A percentile compares a stretch with the other conserved stretches of the same genome.
Conservation (phyloP, 352 stramenopile genomes). For the Pythium aphanidermatum region DNA sequence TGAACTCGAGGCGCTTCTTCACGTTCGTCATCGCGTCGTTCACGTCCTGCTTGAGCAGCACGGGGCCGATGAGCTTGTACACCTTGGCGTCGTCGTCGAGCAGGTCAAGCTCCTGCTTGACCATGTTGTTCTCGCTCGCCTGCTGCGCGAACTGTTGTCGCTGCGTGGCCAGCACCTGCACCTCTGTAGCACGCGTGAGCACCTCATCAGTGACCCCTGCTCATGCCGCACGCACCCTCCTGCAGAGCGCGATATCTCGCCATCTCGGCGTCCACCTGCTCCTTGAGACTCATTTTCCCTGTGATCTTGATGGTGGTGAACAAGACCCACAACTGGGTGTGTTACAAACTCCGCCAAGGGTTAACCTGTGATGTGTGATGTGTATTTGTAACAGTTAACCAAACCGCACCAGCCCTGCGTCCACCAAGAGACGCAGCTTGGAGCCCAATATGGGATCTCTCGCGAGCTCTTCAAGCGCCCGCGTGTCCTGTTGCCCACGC, state of each 20-base stretch:
- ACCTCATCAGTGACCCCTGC: not conserved
- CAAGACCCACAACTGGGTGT: too few relatives aligned
- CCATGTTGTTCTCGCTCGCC: conserved; percentile 96
- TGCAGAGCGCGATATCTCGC: conserved; percentile 88
- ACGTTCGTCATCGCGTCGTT: conserved; percentile 93
- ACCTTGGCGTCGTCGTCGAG: conserved; percentile 85
- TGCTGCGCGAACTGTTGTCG: conserved; percentile 90
- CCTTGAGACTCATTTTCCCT: conserved; percentile 36
- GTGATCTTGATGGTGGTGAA: conserved; percentile 8
- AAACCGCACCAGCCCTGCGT: conserved; percentile 57
- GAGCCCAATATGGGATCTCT: conserved; percentile 34
- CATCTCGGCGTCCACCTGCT: conserved; percentile 86
- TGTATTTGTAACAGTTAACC: conserved; percentile 11
- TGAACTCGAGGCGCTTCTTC: conserved; percentile 95
- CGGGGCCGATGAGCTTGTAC: conserved; percentile 94
- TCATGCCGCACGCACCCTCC: conserved; percentile 49
- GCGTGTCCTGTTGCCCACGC: conserved; percentile 31
- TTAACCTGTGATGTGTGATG: conserved; percentile 3
- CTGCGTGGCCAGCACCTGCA: conserved; percentile 79
- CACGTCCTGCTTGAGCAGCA: conserved; percentile 94
- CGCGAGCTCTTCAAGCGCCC: conserved; percentile 31
- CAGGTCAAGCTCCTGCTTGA: conserved; percentile 90
- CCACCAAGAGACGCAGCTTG: conserved; percentile 50
- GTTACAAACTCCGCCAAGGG: too few relatives aligned
- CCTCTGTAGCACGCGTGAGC: conserved; percentile 28